phyloP scores from a whole-genome alignment of 2,329 filamentous ascomycete genomes.

The Aspergillus sp. region DNA sequence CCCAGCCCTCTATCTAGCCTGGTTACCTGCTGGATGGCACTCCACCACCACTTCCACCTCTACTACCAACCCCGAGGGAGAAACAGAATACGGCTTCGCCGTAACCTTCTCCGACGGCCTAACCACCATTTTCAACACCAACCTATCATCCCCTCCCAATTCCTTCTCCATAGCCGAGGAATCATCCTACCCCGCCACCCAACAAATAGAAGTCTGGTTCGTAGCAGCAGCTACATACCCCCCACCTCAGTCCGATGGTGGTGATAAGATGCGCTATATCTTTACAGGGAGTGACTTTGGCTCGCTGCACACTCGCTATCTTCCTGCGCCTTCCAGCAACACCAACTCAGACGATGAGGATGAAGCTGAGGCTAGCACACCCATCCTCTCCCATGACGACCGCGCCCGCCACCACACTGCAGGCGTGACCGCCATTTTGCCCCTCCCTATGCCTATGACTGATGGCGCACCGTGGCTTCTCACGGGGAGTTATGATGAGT shows the following conservation, averaged over 20 bases:
- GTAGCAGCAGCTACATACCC: slow-evolving; percentile 33
- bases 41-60: not conserved
- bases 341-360: not conserved
- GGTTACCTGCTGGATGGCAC: slow-evolving; percentile 57
- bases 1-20: slow-evolving; percentile 72
- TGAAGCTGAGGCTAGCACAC: not conserved
- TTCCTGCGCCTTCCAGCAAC: slow-evolving; percentile 25
- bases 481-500: slow-evolving; percentile 91
- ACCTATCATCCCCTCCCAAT: not conserved
- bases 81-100: slow-evolving; percentile 55
- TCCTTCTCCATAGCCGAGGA: slow-evolving; percentile 21
- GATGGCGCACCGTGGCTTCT: slow-evolving; percentile 62
- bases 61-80: too few species aligned
- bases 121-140: slow-evolving; percentile 55
- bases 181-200: slow-evolving; percentile 30
- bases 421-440: slow-evolving; percentile 84
- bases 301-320: slow-evolving; percentile 33
- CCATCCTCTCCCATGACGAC: slow-evolving; percentile 43
- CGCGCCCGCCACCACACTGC: slow-evolving; percentile 66
- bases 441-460: slow-evolving; percentile 52
- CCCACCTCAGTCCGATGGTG: not conserved
- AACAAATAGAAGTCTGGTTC: slow-evolving; percentile 45
- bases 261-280: slow-evolving; percentile 26
- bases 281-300: slow-evolving; percentile 46
- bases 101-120: slow-evolving; percentile 70